A percentile compares a stretch with the other conserved stretches of the same genome.
Evolutionary conservation across 805 yeast species (phyloP).

Genomic region (Pichia ethanolica): DNA sequence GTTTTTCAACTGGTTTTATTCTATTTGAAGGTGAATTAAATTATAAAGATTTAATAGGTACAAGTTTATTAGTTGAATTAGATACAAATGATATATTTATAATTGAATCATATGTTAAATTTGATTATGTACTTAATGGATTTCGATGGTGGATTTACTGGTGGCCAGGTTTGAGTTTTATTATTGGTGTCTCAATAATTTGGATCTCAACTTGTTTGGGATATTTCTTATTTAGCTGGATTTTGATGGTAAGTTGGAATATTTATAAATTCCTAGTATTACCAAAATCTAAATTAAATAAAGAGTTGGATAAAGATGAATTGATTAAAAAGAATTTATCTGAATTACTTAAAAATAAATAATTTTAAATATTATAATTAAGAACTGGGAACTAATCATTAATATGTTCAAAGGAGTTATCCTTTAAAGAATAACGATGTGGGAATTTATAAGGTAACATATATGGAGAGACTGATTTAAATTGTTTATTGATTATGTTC

Average conservation of each 20-base stretch:
- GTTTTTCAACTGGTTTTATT: conserved; percentile 4
- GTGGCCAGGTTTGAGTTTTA: conserved; percentile 15
- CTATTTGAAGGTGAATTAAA: conserved; percentile 3
- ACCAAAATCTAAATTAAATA: neutral
- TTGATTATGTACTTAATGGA: conserved; percentile 11
- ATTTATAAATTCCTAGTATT: neutral
- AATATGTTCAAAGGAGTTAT: too few species aligned
- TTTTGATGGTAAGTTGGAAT: conserved; percentile 1
- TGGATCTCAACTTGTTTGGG: conserved; percentile 8
- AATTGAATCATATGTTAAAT: conserved; percentile 4
- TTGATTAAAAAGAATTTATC: conserved; percentile 4
- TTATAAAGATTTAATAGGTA: conserved; percentile 1
- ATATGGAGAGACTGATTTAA: conserved; percentile 25
- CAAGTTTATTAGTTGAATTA: conserved; percentile 10
- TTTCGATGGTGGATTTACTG: conserved; percentile 13
- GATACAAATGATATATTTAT: conserved; percentile 8
- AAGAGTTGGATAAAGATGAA: neutral
- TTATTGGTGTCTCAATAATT: conserved; percentile 8
- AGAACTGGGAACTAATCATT: too few species aligned
- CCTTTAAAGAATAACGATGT: neutral
- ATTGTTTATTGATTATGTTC: conserved; percentile 11
- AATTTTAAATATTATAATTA: conserved; percentile 10
- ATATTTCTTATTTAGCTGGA: conserved; percentile 8
- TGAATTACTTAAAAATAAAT: neutral
- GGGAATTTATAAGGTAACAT: conserved; percentile 17